Evolutionary conservation across 352 stramenopile species (phyloP), one percentile per base, ranked within the genome.

Genomic region (Phytopythium litorale): DNA sequence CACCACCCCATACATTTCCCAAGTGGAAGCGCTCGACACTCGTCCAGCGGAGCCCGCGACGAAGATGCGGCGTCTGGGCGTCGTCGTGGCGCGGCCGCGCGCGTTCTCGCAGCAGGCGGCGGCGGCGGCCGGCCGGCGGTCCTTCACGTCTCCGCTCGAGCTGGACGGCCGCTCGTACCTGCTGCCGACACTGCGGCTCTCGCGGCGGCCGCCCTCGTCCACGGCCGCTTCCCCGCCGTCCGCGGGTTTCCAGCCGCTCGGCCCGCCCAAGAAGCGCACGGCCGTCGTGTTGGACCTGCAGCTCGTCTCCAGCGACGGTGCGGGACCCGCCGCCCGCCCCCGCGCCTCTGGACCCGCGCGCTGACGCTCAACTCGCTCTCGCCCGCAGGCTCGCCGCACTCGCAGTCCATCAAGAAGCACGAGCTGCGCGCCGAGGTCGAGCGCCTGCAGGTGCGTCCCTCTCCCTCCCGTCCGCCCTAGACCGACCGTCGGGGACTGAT

Each of bases 321-420:
- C 13, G 57, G 35, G 23, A 7, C 4, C 60, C 15, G 45, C 40
- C 11, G 45, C 43, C 7, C 45, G 45, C 21, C 8, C 21, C 33
- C 3, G 7, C 9, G 21, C 9, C 45, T n/a, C 16, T 13, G 3
- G 11, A 25, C 8, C 52, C 11, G 23, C 50, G 4, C 35, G 30
- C 11, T 57, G 7, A 48, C 58, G 33, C 19, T 62, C 23, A 18
- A 28, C 19, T 62, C 23, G n/a, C 56, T 21, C 12, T 4, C 6
- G 49, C 30, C 37, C 13, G 2, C 42, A 91, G 81, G 83, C 38
- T 90, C 83, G 2, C 84, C 84, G 3, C 84, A 92, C 50, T 84
- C 84, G 13, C 80, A 84, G 52, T 81, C 81, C 0, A 91, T 92
- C 63, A 91, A 90, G 69, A 86, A 87, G 54, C 75, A 88, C 57